A percentile compares a stretch with the other conserved stretches of the same genome.
phyloP scores from a whole-genome alignment of 2,329 filamentous ascomycete genomes.

The Verticillium nubilum region DNA sequence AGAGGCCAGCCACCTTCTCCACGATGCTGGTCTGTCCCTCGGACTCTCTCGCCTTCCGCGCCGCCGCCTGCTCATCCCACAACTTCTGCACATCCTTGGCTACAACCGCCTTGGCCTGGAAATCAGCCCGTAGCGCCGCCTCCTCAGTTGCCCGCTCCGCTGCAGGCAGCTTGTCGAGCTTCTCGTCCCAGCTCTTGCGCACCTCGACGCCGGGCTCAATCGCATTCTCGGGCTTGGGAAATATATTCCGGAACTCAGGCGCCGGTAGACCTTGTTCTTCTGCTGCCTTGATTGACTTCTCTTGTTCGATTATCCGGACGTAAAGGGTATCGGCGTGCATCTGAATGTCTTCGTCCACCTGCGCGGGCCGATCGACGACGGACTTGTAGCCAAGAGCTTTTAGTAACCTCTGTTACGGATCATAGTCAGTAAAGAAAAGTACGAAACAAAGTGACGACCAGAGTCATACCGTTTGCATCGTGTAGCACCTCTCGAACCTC shows the following conservation, averaged over 20 bases:
- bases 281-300: conserved; percentile 66
- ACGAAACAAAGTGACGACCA: not conserved
- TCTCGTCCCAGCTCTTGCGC: conserved; percentile 45
- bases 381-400: conserved; percentile 85
- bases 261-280: conserved; percentile 53
- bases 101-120: conserved; percentile 55
- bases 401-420: conserved; percentile 62
- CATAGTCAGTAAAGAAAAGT: not conserved
- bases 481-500: conserved; percentile 81
- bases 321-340: conserved; percentile 93
- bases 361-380: conserved; percentile 55
- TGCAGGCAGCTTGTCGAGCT: conserved; percentile 51
- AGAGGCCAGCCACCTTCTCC: conserved; percentile 29
- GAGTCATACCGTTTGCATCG: conserved; percentile 65
- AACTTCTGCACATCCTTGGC: conserved; percentile 49
- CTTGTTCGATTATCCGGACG: conserved; percentile 79
- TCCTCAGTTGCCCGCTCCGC: conserved; percentile 58
- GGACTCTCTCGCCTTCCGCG: conserved; percentile 49
- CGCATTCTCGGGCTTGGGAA: conserved; percentile 28
- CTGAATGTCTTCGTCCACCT: conserved; percentile 82
- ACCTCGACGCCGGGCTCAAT: conserved; percentile 36
- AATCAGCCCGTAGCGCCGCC: conserved; percentile 57
- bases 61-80: conserved; percentile 49
- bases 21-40: conserved; percentile 43
- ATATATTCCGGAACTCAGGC: conserved; percentile 54